Base-by-base conservation (phyloP, 164 flowering plant genomes). In the Amborella trichopoda region DNA sequence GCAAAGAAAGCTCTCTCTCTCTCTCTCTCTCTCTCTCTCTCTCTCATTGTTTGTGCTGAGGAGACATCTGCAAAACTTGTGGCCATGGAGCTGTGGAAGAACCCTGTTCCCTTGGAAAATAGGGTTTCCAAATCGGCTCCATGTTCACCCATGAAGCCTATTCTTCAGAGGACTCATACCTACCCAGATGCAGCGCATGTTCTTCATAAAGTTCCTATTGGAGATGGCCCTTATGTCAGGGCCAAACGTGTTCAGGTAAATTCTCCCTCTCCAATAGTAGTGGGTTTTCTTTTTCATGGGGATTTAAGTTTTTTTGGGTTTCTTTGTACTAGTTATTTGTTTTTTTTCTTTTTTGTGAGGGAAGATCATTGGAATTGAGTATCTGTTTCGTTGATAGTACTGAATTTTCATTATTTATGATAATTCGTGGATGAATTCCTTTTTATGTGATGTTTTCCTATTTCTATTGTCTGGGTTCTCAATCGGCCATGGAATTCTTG, bases 201-300 rank as follows among this genome's bases (percentile, higher is more conserved):
- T n/a, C 52, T 81, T 43, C 91, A 88, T 70, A 93, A 88, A 42
- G 87, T 93, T 52, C 99, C 99, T 0, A 65, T 73, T n/a, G 96
- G 99, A 0, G 99, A 93, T 50, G 63, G 78, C 36, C 99, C 99
- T 49, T 93, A 93, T 50, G 96, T 88, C 26, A 72, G 77, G 38
- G 99, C 99, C 55, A 91, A 91, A 53, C 82, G 84, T 41, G 99
- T 93, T 49, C 96, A 93, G 75, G 98, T 67, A 59, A 50, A 59
- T 19, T 41, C 57, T 34, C 4, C 3, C 22, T 30, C 21, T 2
- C 27, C 21, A 5, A 2, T 3, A 17, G 2, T 10, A 18, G 11
- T 16, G 39, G 36, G 13, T 26, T 10, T 19, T 24, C 27, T 22
- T 36, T 26, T 18, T 30, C 16, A 2, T 26, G n/a, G n/a, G n/a